These are phyloP conservation scores for Skeletonema grethae DNA, from an alignment of 108 stramenopile species.

Conservation along the genomic window DNA sequence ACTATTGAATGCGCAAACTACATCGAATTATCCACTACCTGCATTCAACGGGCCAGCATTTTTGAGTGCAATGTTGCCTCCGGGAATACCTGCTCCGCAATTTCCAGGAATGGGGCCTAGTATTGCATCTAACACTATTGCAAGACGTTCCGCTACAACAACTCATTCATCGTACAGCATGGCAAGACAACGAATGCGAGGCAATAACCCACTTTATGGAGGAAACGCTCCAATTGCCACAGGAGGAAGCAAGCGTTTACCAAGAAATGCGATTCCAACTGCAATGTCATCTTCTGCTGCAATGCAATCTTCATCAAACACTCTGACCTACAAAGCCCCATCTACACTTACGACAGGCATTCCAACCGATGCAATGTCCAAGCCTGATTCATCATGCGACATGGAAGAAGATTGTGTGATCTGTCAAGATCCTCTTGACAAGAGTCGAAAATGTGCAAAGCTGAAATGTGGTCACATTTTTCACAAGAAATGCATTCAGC, in stretches of 20 bases:
- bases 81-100: too few relatives aligned
- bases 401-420: conserved; percentile 17
- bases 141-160: not conserved
- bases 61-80: too few relatives aligned
- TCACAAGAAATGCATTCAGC: conserved; percentile 40
- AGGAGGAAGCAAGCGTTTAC: not conserved
- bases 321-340: conserved; percentile 12
- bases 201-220: not conserved
- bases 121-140: not conserved
- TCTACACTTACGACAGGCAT: conserved; percentile 5
- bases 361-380: conserved; percentile 8
- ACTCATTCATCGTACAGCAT: not conserved
- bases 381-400: conserved; percentile 9
- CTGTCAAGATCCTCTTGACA: not conserved
- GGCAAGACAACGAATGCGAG: not conserved
- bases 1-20: not conserved
- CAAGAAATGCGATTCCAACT: not conserved
- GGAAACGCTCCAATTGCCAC: too few relatives aligned
- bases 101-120: not conserved
- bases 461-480: conserved; percentile 37
- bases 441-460: conserved; percentile 16
- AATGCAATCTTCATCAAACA: not conserved
- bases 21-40: not conserved
- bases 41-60: not conserved
- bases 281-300: not conserved